phyloP scores from a whole-genome alignment of 1,139 yeast genomes.

The Taiozyma sp. region DNA sequence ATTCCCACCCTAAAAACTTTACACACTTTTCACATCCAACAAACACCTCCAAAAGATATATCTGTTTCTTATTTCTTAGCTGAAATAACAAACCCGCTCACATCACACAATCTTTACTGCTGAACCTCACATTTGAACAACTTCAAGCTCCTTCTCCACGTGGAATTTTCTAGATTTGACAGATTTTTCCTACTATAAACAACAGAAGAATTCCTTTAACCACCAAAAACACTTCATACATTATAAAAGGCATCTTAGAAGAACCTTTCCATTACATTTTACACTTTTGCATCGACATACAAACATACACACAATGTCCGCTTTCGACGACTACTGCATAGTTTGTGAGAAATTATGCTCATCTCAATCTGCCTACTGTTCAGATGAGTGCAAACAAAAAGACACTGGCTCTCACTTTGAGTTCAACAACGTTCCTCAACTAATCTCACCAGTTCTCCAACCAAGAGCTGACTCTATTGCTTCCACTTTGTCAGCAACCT shows the following conservation, averaged over 20 bases:
- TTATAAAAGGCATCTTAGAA: neutral
- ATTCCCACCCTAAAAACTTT: neutral
- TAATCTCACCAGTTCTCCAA: constrained; percentile 24
- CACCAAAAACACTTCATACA: neutral
- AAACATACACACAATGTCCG: constrained; percentile 32
- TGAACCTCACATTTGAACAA: neutral
- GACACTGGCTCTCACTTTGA: constrained; percentile 34
- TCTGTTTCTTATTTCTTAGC: neutral
- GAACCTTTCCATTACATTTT: neutral
- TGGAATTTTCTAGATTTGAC: neutral
- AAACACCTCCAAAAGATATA: neutral
- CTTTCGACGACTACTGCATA: constrained; percentile 64
- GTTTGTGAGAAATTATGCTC: constrained; percentile 58
- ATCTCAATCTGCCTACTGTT: constrained; percentile 44
- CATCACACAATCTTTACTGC: neutral
- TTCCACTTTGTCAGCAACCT: constrained; percentile 6
- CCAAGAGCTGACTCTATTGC: constrained; percentile 23
- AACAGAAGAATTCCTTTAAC: neutral
- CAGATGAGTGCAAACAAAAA: constrained; percentile 45
- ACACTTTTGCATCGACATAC: neutral
- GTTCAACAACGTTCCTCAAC: constrained; percentile 23
- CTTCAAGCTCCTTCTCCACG: neutral
- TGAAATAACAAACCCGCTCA: neutral
- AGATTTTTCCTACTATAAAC: neutral
- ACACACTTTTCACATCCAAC: neutral